Evolutionary conservation across 257 asterid genomes (phyloP), one percentile per base, ranked within the genome.

Genomic region (Thymus quinquecostatus): DNA sequence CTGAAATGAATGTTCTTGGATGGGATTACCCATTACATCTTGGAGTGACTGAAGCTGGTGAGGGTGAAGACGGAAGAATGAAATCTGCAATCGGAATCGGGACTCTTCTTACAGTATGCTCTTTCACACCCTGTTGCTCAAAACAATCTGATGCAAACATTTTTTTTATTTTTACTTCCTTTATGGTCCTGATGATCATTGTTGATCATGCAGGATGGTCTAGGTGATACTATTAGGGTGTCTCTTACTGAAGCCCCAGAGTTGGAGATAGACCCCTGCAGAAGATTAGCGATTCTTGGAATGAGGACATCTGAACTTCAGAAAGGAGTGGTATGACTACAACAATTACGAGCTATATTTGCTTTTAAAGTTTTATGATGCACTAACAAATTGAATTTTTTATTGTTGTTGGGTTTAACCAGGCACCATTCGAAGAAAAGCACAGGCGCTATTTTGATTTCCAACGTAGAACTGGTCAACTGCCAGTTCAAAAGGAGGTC

Each of bases 31-130:
- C 99, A 8, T 86, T 95, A 60, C 99, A 95, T 75, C 78, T 95
- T 77, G 99, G 99, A 73, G 99, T 95, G 40, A 95, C 99, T 53
- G 98, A 95, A 87, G 99, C 99, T 67, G 98, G 99, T 76, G 99
- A 92, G 82, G 98, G 99, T 71, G 99, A 95, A 82, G 99, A 95
- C 81, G 99, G 99, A 61, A 85, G 98, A 70, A 95, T 95, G 99
- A 95, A 95, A 87, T 92, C 98, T 74, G 99, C 99, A 7, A 95
- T 92, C 53, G 98, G 99, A 51, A 95, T 95, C 29, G 99, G 99
- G 71, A 95, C 99, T 67, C 97, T 95, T 78, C 97, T 95, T 58
- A 93, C 80, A 93, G 99, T 91, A 86, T 61, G 71, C 60, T 68
- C 68, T 68, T 4, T 55, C 29, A 5, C 36, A 30, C 58, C 75